A percentile compares a stretch with the other conserved stretches of the same genome.
Conservation (phyloP, 2,329 filamentous ascomycete species). For the Chalaropsis thielavioides region DNA sequence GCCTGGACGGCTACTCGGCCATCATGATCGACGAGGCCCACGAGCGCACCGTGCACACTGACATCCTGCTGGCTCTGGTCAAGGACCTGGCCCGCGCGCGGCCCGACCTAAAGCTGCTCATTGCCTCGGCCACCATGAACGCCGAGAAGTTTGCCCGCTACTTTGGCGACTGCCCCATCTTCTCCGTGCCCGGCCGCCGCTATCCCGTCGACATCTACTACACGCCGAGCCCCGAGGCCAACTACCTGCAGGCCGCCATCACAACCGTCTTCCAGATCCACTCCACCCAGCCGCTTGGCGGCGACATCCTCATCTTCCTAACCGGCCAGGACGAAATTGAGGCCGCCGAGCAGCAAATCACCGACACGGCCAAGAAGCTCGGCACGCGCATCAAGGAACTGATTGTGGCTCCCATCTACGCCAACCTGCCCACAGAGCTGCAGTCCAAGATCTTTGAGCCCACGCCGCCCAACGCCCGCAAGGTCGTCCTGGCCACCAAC, state of each 20-base stretch:
- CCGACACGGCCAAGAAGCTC: constrained; percentile 74
- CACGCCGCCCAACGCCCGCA: constrained; percentile 69
- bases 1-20: constrained; percentile 66
- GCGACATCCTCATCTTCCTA: constrained; percentile 87
- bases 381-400: constrained; percentile 74
- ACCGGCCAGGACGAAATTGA: constrained; percentile 97
- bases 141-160: constrained; percentile 83
- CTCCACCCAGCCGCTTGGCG: constrained; percentile 57
- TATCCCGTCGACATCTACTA: constrained; percentile 90
- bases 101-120: constrained; percentile 76
- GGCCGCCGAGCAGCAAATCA: constrained; percentile 65
- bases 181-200: constrained; percentile 80
- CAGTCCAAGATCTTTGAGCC: constrained; percentile 93
- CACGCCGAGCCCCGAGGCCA: constrained; percentile 78
- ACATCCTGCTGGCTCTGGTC: constrained; percentile 74
- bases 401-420: constrained; percentile 85
- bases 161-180: constrained; percentile 84
- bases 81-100: constrained; percentile 77
- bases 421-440: constrained; percentile 77
- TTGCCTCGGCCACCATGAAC: constrained; percentile 90
- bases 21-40: constrained; percentile 97
- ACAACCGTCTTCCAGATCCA: constrained; percentile 95
- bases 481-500: constrained; percentile 89
- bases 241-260: constrained; percentile 81
- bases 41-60: constrained; percentile 80